Percentiles rank a stretch among this genome's conserved stretches.
phyloP scores from a whole-genome alignment of 768 basidiomycete genomes.

The Russula foetens region DNA sequence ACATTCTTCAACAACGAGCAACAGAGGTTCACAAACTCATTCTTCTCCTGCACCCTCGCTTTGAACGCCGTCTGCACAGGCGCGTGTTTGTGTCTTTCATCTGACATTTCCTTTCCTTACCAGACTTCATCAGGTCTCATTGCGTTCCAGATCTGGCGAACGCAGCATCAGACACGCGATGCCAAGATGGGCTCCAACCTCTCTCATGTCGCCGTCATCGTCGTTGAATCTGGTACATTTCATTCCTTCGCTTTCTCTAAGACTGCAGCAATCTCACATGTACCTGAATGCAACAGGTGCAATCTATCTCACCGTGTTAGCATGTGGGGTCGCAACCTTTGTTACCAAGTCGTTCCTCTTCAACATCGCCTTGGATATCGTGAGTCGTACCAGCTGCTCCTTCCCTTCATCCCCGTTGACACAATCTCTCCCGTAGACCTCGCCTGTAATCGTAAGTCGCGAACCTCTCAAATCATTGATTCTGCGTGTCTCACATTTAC shows the following conservation, averaged over 20 bases:
- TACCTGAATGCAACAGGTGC: not conserved
- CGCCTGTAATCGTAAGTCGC: slow-evolving; percentile 16
- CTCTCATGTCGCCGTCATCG: slow-evolving; percentile 8
- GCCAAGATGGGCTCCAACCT: slow-evolving; percentile 18
- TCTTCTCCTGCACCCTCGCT: slow-evolving; percentile 17
- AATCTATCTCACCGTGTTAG: slow-evolving; percentile 7
- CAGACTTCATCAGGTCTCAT: slow-evolving; percentile 3
- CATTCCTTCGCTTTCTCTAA: not conserved
- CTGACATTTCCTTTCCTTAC: not conserved
- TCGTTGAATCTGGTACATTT: slow-evolving; percentile 15
- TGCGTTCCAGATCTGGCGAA: slow-evolving; percentile 16
- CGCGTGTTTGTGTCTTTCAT: not conserved
- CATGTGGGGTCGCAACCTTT: slow-evolving; percentile 4
- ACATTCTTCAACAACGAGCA: slow-evolving; percentile 1
- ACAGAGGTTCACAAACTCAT: slow-evolving; percentile 13
- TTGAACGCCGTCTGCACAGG: slow-evolving; percentile 15
- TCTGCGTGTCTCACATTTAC: not conserved
- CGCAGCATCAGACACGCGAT: slow-evolving; percentile 12
- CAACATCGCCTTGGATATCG: slow-evolving; percentile 18
- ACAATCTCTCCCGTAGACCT: not conserved
- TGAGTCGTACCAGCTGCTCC: not conserved
- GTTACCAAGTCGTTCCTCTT: slow-evolving; percentile 1
- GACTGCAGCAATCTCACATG: not conserved
- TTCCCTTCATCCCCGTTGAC: slow-evolving; percentile 9
- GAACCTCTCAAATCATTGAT: not conserved